These are phyloP conservation scores for Fomitopsis serialis DNA, from an alignment of 768 basidiomycete genomes.

Conservation along the genomic window DNA sequence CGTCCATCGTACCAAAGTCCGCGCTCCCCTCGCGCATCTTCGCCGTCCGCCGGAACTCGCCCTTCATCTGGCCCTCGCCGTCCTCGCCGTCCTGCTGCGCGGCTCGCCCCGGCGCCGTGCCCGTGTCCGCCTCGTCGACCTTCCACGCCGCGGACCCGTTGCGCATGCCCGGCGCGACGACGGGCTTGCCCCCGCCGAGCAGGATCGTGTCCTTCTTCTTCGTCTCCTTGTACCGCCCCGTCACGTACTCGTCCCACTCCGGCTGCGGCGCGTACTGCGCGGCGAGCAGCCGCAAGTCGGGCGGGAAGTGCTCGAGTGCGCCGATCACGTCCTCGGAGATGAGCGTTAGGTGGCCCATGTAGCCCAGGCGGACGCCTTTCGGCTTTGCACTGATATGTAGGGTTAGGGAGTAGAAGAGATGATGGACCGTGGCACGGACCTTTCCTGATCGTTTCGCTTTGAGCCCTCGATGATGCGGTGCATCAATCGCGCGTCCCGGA, in stretches of 20 bases:
- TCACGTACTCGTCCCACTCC: constrained; percentile 89
- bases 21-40: constrained; percentile 49
- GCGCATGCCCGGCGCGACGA: constrained; percentile 44
- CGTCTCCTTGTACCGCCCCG: constrained; percentile 79
- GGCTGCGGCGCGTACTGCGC: constrained; percentile 66
- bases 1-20: constrained; percentile 54
- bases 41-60: constrained; percentile 55
- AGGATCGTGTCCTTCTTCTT: constrained; percentile 74
- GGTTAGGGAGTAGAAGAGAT: background rate
- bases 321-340: constrained; percentile 93
- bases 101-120: constrained; percentile 9
- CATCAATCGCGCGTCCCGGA: constrained; percentile 81
- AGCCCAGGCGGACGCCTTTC: constrained; percentile 79
- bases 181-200: constrained; percentile 84
- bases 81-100: constrained; percentile 17
- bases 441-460: constrained; percentile 67
- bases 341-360: constrained; percentile 95
- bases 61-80: constrained; percentile 24
- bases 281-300: constrained; percentile 64
- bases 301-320: constrained; percentile 83
- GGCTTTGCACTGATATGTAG: constrained; percentile 50
- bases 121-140: constrained; percentile 52
- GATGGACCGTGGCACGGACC: constrained; percentile 36
- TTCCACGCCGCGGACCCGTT: constrained; percentile 66
- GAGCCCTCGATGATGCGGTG: constrained; percentile 86